phyloP scores from a whole-genome alignment of 164 flowering plant species.

The Annona cherimola region DNA sequence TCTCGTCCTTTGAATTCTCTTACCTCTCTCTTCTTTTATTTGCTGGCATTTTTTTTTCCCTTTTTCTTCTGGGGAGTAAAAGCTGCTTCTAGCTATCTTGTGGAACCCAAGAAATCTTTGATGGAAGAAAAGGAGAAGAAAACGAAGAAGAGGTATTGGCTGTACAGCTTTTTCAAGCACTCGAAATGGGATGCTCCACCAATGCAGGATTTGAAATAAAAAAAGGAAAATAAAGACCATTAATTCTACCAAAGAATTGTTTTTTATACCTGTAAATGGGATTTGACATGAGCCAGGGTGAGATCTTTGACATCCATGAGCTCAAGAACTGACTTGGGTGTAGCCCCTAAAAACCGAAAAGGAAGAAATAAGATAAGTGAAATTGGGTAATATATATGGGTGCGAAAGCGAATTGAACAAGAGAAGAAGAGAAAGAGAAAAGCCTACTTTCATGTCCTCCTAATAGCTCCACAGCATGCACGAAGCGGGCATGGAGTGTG shows the following conservation, averaged over 20 bases:
- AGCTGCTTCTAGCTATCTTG: slow-evolving; percentile 7
- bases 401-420: background rate
- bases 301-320: slow-evolving; percentile 99
- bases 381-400: background rate
- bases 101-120: background rate
- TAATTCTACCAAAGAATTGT: no score
- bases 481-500: slow-evolving; percentile 90
- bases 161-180: background rate
- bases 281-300: slow-evolving; percentile 94
- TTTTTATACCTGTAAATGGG: slow-evolving; percentile 82
- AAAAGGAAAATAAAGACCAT: background rate
- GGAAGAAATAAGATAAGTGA: background rate
- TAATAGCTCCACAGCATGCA: slow-evolving; percentile 92
- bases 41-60: background rate
- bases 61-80: slow-evolving; percentile 4
- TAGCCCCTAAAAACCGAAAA: slow-evolving; percentile 55
- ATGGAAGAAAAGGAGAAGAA: background rate
- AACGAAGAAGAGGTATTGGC: background rate
- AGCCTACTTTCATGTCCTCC: slow-evolving; percentile 98
- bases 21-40: slow-evolving; percentile 1
- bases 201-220: background rate
- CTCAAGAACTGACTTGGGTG: slow-evolving; percentile 98
- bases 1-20: background rate
- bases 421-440: background rate
- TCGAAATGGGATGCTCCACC: background rate